Evolutionary conservation across 2,329 filamentous ascomycete genomes (phyloP).

Genomic region (Aspergillus proliferans): DNA sequence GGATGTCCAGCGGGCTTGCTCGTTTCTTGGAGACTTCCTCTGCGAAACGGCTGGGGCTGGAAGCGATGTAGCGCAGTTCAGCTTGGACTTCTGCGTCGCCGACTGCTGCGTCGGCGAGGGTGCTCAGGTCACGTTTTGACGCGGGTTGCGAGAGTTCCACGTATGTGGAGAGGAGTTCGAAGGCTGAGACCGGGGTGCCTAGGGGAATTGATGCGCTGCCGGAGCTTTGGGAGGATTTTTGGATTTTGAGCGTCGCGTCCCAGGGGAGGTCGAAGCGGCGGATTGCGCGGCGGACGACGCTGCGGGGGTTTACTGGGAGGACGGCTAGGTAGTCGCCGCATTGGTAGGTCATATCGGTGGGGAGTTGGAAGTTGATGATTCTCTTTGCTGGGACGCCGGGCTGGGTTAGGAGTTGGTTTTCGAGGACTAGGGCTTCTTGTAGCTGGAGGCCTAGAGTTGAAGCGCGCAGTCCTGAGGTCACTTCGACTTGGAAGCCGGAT

Average conservation of each 20-base stretch:
- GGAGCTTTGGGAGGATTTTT: constrained; percentile 37
- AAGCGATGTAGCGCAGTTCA: constrained; percentile 23
- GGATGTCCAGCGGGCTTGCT: constrained; percentile 55
- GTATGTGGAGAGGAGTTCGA: constrained; percentile 61
- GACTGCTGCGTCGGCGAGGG: constrained; percentile 42
- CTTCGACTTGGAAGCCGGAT: constrained; percentile 38
- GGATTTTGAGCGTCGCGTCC: constrained; percentile 61
- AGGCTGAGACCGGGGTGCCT: constrained; percentile 52
- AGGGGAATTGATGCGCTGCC: constrained; percentile 43
- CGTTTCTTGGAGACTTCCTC: constrained; percentile 50
- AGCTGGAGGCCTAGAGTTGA: constrained; percentile 59
- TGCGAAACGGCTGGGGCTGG: constrained; percentile 36
- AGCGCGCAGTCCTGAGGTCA: constrained; percentile 49
- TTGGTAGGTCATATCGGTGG: constrained; percentile 59
- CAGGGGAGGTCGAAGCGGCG: constrained; percentile 59
- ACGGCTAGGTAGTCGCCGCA: constrained; percentile 72
- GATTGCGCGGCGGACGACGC: constrained; percentile 58
- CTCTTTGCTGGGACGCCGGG: constrained; percentile 53
- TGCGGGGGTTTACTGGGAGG: constrained; percentile 62
- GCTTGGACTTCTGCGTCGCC: constrained; percentile 45
- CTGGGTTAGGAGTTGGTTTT: constrained; percentile 48
- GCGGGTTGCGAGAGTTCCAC: constrained; percentile 68
- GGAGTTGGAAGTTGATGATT: constrained; percentile 62
- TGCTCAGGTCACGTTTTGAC: constrained; percentile 56
- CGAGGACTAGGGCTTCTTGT: constrained; percentile 54